A percentile compares a stretch with the other conserved stretches of the same genome.
Conservation (phyloP, 768 basidiomycete species). For the Cystofilobasidium capitatum region DNA sequence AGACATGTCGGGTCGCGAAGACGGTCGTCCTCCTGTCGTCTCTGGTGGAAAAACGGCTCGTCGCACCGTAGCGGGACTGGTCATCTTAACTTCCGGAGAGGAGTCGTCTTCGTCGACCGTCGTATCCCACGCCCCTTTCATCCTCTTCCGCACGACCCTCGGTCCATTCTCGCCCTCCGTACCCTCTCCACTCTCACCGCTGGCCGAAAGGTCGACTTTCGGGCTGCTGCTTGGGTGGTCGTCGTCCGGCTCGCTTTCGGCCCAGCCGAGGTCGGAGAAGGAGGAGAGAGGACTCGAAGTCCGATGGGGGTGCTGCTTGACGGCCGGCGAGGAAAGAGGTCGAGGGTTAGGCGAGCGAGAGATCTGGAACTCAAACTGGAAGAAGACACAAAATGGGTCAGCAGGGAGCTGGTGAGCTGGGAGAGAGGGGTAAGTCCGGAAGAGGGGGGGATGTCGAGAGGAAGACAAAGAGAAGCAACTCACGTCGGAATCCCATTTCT, state of each 20-base stretch:
- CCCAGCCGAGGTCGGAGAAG: not conserved
- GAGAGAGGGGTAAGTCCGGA: too few relatives aligned
- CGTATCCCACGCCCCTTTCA: not conserved
- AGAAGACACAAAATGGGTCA: too few relatives aligned
- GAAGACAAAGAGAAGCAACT: too few relatives aligned
- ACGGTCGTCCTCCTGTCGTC: not conserved
- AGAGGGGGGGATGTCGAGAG: too few relatives aligned
- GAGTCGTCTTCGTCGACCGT: not conserved
- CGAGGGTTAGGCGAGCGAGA: not conserved
- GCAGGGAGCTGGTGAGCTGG: too few relatives aligned
- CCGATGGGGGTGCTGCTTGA: not conserved
- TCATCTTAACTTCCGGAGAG: not conserved
- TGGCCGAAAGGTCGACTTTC: not conserved
- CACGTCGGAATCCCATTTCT: too few relatives aligned
- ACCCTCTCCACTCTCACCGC: not conserved
- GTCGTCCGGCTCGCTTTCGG: not conserved
- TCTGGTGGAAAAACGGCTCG: not conserved
- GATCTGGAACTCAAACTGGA: not conserved
- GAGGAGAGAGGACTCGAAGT: not conserved
- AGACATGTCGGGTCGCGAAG: not conserved
- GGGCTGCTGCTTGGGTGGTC: not conserved
- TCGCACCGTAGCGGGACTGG: not conserved
- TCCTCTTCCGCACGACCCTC: not conserved
- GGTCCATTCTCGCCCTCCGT: not conserved
- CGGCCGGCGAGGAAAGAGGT: not conserved